Percentiles rank a stretch among this genome's conserved stretches.
Evolutionary conservation across 306 rosid genomes (phyloP).

Genomic region (Cucumis cinereus): DNA sequence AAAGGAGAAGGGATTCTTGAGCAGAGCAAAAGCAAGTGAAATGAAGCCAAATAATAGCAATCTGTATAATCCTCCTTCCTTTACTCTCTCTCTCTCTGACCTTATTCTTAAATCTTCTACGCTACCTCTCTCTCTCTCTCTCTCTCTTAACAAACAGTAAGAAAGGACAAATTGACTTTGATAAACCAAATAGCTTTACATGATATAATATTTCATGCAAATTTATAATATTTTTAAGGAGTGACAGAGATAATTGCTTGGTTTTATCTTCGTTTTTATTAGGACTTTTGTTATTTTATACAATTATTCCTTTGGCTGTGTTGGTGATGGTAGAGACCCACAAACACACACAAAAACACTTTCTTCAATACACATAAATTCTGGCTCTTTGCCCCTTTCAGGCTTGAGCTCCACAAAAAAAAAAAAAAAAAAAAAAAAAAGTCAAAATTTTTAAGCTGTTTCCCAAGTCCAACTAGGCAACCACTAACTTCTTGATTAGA

Average conservation of each 20-base stretch:
- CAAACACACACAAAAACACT: background rate
- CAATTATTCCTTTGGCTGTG: background rate
- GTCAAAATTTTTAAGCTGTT: background rate
- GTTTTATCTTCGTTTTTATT: constrained; percentile 1
- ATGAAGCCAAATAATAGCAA: background rate
- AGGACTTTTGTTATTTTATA: constrained; percentile 3
- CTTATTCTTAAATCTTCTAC: constrained; percentile 1
- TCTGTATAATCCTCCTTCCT: background rate
- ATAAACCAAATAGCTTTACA: background rate
- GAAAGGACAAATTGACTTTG: constrained; percentile 10
- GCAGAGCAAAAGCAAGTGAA: background rate
- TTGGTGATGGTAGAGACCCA: constrained; percentile 3
- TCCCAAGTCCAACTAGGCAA: background rate
- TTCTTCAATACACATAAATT: background rate
- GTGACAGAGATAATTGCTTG: constrained; percentile 8
- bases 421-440: background rate
- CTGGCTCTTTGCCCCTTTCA: background rate
- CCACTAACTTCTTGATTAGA: background rate
- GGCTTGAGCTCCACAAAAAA: background rate
- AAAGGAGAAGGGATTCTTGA: background rate
- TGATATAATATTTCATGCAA: background rate
- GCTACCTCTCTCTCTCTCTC: background rate
- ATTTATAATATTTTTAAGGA: background rate
- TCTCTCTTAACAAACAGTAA: background rate
- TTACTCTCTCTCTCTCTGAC: constrained; percentile 4